Percentiles rank a stretch among this genome's conserved stretches.
Evolutionary conservation across 2,329 filamentous ascomycete genomes (phyloP).

Genomic region (Botryotinia globosa): DNA sequence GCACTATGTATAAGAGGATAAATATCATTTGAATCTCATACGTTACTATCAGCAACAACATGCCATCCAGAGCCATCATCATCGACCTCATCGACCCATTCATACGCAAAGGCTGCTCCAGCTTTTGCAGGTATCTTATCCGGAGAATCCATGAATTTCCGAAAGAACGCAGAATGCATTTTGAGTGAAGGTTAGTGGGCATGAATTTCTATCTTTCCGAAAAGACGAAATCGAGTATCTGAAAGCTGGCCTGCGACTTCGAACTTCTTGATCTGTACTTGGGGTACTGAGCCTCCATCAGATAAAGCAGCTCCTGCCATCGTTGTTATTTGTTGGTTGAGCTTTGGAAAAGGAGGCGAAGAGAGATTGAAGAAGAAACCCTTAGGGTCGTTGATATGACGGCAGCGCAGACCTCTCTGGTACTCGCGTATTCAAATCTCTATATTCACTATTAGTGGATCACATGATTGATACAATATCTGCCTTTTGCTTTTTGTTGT

Average conservation of each 20-base stretch:
- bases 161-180: slow-evolving; percentile 21
- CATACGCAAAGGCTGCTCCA: neutral
- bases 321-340: neutral
- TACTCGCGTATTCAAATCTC: too few species aligned
- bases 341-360: neutral
- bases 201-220: neutral
- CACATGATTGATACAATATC: too few species aligned
- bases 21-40: too few species aligned
- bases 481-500: too few species aligned
- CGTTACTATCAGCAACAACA: neutral
- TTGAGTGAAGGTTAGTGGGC: slow-evolving; percentile 20
- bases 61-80: neutral
- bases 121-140: slow-evolving; percentile 3
- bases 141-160: slow-evolving; percentile 22
- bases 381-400: neutral
- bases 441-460: too few species aligned
- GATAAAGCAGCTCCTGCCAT: neutral
- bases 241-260: neutral
- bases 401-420: neutral
- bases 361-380: neutral
- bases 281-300: slow-evolving; percentile 4
- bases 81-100: neutral
- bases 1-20: too few species aligned
- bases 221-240: neutral
- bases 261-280: neutral